Evolutionary conservation across 1,284 basidiomycete genomes (phyloP), one percentile per base, ranked within the genome.

Genomic region (Golubevia sp.): DNA sequence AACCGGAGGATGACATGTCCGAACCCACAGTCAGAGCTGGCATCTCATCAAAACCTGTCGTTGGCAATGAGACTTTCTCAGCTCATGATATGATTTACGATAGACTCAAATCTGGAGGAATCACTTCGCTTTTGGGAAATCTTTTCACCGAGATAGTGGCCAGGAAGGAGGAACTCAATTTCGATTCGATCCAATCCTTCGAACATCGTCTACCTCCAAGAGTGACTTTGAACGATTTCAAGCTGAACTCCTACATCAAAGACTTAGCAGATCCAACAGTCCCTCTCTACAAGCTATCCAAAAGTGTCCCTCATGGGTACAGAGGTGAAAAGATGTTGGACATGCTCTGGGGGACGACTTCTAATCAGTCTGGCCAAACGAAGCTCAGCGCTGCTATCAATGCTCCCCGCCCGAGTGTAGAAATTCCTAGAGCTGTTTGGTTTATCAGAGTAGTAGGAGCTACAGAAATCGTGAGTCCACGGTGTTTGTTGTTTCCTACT

Each of bases 391-490:
- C 30, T 34, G 30, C 30, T 34, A 34, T 34, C 30, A 34, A 6
- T 11, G 21, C 21, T 60, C 23, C 25, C 64, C 48, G n/a, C 25
- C 59, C 48, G 11, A 59, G 63, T 48, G 93, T 99, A 30, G 90
- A 92, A 1, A 89, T 95, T 50, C 88, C 90, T 0, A 87, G 97
- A 25, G 97, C 97, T 0, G 88, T 97, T 2, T 99, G 97, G 97
- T 94, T 97, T 82, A 88, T 98, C 27, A 88, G 94, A 13, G 92
- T 95, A 0, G 89, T 96, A 59, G 97, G 96, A n/a, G 92, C 92
- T 0, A 94, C 94, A 74, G 96, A 99, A 84, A 94, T 94, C 49
- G 91, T 93, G 76, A 66, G 87, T 67, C n/a, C 44, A 38, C 56
- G 56, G 34, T 8, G 21, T 25, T 49, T 44, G 20, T 21, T 1